Conservation (phyloP, 305 asterid species). For the Fraxinus xanthoxyloides region DNA sequence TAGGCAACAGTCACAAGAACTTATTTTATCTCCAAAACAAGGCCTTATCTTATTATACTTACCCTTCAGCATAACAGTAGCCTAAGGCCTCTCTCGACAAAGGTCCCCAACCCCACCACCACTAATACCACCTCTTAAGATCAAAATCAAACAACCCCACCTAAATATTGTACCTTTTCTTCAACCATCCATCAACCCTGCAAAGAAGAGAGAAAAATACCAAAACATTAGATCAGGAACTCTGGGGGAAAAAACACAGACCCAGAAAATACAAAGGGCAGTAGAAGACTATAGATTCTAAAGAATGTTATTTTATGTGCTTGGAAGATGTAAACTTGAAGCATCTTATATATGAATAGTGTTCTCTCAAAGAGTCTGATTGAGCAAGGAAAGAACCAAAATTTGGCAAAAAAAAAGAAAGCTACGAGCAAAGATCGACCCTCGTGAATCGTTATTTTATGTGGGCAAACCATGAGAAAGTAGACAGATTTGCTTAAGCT, state of each 20-base stretch:
- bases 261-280: constrained; percentile 15
- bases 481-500: constrained; percentile 30
- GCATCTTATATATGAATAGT: constrained; percentile 7
- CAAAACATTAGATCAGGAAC: constrained; percentile 34
- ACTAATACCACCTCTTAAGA: constrained; percentile 30
- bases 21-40: constrained; percentile 25
- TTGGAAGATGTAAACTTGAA: constrained; percentile 28
- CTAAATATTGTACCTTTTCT: constrained; percentile 37
- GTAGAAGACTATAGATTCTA: constrained; percentile 38
- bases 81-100: constrained; percentile 44
- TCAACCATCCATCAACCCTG: constrained; percentile 38
- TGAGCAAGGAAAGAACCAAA: constrained; percentile 36
- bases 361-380: constrained; percentile 20
- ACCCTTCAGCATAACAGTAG: constrained; percentile 72
- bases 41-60: constrained; percentile 35
- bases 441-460: constrained; percentile 74
- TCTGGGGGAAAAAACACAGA: constrained; percentile 15
- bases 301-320: constrained; percentile 72
- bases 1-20: constrained; percentile 86
- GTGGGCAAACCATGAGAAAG: constrained; percentile 53
- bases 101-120: constrained; percentile 36
- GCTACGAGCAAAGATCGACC: constrained; percentile 35
- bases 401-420: constrained; percentile 27
- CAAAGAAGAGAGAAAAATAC: constrained; percentile 23
- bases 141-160: constrained; percentile 46